Percentiles rank a stretch among this genome's conserved stretches.
Evolutionary conservation across 1,284 basidiomycete species (phyloP).

Genomic region (Sporisorium exsertum): DNA sequence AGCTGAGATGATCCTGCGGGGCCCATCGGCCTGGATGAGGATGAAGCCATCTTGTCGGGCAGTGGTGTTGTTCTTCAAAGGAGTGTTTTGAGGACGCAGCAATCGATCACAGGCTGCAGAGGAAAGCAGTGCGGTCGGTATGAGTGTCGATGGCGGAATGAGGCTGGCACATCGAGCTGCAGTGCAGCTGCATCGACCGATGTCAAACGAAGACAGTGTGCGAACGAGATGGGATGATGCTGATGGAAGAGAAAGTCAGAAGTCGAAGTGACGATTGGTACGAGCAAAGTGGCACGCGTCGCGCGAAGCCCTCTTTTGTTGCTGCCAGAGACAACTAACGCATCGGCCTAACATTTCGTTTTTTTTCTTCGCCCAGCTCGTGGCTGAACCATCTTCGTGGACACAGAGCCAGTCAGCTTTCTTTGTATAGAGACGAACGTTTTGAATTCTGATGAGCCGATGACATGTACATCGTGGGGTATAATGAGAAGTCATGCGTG

Average conservation of each 20-base stretch:
- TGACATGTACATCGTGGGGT: constrained; percentile 20
- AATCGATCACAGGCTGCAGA: background rate
- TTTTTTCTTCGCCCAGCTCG: background rate
- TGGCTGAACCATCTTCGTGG: background rate
- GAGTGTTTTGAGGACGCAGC: background rate
- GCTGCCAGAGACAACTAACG: constrained; percentile 6
- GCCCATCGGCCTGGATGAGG: constrained; percentile 10
- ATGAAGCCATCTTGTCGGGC: constrained; percentile 26
- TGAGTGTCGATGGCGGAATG: background rate
- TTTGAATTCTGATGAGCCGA: background rate
- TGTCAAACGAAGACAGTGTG: background rate
- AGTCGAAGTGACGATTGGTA: background rate
- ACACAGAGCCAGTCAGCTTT: background rate
- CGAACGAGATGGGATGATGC: constrained; percentile 4
- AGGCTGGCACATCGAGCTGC: background rate
- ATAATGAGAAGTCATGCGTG: constrained; percentile 17
- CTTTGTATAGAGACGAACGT: background rate
- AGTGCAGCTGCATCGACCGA: background rate
- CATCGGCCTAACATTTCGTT: constrained; percentile 2
- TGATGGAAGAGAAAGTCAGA: background rate
- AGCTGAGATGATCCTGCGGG: constrained; percentile 10
- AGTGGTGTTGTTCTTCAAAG: too few species aligned
- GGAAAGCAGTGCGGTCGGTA: background rate
- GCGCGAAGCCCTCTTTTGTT: constrained; percentile 15
- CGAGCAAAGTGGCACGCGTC: constrained; percentile 20